Base-by-base conservation (phyloP, 805 yeast species). In the Hanseniaspora osmophila region DNA sequence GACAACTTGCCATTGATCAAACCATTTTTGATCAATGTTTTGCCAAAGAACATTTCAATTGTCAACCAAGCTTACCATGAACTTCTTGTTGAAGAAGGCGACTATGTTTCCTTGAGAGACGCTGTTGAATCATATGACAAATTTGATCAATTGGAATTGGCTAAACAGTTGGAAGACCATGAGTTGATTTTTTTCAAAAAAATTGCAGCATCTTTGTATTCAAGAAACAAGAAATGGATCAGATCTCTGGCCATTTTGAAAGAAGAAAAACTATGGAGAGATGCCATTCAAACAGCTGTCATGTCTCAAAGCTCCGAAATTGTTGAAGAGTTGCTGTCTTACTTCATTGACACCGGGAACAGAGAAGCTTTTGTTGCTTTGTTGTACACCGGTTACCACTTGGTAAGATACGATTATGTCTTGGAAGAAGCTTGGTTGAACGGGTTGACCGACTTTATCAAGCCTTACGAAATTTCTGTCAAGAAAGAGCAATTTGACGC, bases 1-100 rank as follows among this genome's bases (percentile, higher is more conserved):
- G 97, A 92, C 65, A 90, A 92, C 68, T 74, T 92, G 64, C 98
- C 98, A 54, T 74, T 92, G 72, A 82, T 92, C 65, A 88, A 90
- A 68, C 92, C 96, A 54, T 92, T 92, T 71, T 74, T 92, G 64
- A 83, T 88, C 48, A 83, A 90, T 38, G 96, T 92, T 12, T 77
- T 88, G 65, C 83, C 78, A 43, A 88, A 86, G 72, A 92, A 92
- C 69, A 79, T 84, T 60, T 77, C 90, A 13, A 79, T 87, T 49
- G 96, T 92, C 40, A 92, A 92, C 67, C 79, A 81, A 57, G 97
- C 97, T 12, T 90, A 90, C 67, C 97, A 92, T 61, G 95, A 88
- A 58, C 67, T 92, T 58, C 74, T 92, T 67, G 86, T 92, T 52
- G 98, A 92, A 69, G 97, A 92, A 67, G 94, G 87, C 64, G 97